Conservation (phyloP, 495 filamentous ascomycete species). For the Neurospora sp. region DNA sequence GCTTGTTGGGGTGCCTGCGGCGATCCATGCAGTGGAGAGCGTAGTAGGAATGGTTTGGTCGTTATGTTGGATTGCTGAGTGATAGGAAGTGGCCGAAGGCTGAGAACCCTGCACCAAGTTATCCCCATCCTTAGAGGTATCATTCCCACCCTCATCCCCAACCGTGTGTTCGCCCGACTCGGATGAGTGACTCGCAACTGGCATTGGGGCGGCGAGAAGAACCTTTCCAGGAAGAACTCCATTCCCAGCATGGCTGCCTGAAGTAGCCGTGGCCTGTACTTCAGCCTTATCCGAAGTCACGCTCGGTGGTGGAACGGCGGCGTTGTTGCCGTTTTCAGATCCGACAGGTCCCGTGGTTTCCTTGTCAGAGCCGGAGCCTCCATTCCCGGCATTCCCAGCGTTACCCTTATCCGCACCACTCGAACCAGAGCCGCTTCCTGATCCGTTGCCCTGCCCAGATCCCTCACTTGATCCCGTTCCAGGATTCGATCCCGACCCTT, state of each 20-base stretch:
- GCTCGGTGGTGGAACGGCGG: background rate
- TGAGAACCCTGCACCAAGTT: background rate
- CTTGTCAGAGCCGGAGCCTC: background rate
- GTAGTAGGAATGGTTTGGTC: background rate
- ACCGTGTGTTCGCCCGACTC: background rate
- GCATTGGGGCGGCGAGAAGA: background rate
- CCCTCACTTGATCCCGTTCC: background rate
- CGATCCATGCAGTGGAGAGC: background rate
- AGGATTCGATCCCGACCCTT: background rate
- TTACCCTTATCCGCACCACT: background rate
- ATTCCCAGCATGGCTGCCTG: background rate
- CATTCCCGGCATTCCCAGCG: constrained; percentile 1
- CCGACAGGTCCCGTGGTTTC: background rate
- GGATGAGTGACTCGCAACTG: background rate
- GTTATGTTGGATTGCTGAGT: background rate
- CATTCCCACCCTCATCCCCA: background rate
- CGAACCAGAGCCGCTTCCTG: constrained; percentile 1
- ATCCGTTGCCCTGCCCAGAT: constrained; percentile 1
- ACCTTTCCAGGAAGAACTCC: background rate
- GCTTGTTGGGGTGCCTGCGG: background rate
- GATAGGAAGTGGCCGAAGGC: background rate
- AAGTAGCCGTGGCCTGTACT: background rate
- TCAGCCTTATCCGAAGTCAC: background rate
- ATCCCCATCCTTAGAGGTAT: background rate
- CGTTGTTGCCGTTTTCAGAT: background rate